phyloP scores from a whole-genome alignment of 1,139 yeast genomes.

The Arxiozyma slooffiae region DNA sequence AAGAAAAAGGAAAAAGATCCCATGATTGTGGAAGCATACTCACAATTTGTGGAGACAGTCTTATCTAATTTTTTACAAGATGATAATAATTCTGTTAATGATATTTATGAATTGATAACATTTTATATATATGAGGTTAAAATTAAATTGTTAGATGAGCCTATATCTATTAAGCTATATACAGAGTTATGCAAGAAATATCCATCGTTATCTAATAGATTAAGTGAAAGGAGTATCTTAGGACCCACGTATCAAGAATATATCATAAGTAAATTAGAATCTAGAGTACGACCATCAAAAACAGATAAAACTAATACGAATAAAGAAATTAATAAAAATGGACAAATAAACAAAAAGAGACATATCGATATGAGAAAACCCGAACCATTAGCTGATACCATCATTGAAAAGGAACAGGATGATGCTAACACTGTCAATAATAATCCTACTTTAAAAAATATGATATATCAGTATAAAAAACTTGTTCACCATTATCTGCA shows the following conservation, averaged over 20 bases:
- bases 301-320: background rate
- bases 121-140: background rate
- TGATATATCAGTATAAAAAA: background rate
- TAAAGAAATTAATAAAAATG: background rate
- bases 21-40: background rate
- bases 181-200: background rate
- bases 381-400: background rate
- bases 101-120: conserved; percentile 1
- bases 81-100: background rate
- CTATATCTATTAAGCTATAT: background rate
- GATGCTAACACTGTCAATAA: background rate
- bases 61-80: conserved; percentile 1
- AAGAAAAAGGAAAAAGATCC: background rate
- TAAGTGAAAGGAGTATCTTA: background rate
- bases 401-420: background rate
- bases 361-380: background rate
- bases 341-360: background rate
- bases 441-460: no score
- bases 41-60: background rate
- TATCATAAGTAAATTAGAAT: background rate
- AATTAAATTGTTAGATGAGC: background rate
- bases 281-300: background rate
- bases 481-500: background rate
- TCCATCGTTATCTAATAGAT: background rate
- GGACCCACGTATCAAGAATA: background rate